Base-by-base conservation (phyloP, 169 alveolate genomes). In the Babesia sp. region DNA sequence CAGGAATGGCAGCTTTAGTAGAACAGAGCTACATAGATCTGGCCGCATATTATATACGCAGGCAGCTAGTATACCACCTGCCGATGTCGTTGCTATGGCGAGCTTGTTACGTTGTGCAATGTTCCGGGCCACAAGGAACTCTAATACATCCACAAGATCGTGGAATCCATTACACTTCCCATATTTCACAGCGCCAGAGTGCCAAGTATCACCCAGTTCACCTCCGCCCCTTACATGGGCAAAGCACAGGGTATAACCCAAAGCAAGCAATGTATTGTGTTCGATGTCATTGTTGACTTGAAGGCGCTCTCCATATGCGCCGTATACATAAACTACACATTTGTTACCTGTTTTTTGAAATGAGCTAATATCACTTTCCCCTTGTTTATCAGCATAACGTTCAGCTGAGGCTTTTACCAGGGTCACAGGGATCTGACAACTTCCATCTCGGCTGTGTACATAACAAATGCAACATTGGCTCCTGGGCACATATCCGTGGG, bases 181-280 rank as follows among this genome's bases (percentile, higher is more conserved):
- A 18, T 16, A 22, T 31, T 61, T 60, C 16, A 31, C 29, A 3
- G 74, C 87, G 44, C 22, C 70, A 0, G 5, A 18, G 58, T 71
- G 81, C 87, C 87, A 79, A 28, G 3, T 7, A 26, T 79, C 33
- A 11, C 85, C 85, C 34, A 79, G 58, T 42, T 79, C 87, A 18
- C 87, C 87, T 1, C 87, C 87, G 31, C 87, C 87, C 61, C 87
- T 79, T n/a, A 79, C 83, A 36, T 79, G 87, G 34, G 87, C 87
- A 31, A 79, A 79, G 59, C 87, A 79, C n/a, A 79, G 83, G 11
- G 69, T 61, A 56, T 79, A 79, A 9, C 77, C 87, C 75, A 79
- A n/a, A 14, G 28, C 61, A 29, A 79, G 69, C 59, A 79, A 60
- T 1, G 46, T 34, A 8, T 54, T 41, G 69, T 79, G 87, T 42